phyloP scores from a whole-genome alignment of 441 rosid genomes.

The Erodium texanum region DNA sequence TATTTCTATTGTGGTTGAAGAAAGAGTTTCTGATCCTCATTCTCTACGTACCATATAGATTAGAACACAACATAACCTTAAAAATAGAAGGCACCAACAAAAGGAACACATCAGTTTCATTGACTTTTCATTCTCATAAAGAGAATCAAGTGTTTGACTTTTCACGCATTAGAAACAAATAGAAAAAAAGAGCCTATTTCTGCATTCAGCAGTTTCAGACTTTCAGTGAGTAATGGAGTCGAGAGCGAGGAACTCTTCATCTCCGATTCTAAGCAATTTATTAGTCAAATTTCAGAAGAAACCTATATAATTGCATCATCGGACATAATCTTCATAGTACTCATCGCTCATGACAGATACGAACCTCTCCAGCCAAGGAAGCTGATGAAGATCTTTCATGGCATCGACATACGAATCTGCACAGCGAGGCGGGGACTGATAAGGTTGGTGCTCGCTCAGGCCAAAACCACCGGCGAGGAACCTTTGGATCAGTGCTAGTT shows the following conservation, averaged over 20 bases:
- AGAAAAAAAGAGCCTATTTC: background rate
- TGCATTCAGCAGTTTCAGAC: no score
- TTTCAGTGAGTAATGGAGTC: background rate
- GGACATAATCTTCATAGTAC: conserved; percentile 70
- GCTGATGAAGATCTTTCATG: conserved; percentile 87
- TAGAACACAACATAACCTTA: no score
- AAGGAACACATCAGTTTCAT: background rate
- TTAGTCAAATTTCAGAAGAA: background rate
- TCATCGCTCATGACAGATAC: conserved; percentile 89
- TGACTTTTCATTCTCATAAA: background rate
- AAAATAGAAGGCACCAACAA: no score
- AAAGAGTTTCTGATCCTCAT: no score
- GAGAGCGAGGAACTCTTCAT: background rate
- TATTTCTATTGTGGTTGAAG: no score
- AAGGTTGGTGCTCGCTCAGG: conserved; percentile 72
- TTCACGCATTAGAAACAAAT: background rate
- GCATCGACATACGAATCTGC: conserved; percentile 77
- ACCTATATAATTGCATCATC: conserved; percentile 25
- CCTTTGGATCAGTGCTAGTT: conserved; percentile 73
- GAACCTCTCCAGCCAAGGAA: conserved; percentile 97
- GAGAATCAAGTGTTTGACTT: background rate
- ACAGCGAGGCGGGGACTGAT: conserved; percentile 83
- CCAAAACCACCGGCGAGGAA: conserved; percentile 93
- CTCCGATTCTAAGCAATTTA: background rate
- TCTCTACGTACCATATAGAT: no score